Percentiles rank a stretch among this genome's conserved stretches.
Conservation (phyloP, 441 rosid genomes). For the Melastoma candidum region DNA sequence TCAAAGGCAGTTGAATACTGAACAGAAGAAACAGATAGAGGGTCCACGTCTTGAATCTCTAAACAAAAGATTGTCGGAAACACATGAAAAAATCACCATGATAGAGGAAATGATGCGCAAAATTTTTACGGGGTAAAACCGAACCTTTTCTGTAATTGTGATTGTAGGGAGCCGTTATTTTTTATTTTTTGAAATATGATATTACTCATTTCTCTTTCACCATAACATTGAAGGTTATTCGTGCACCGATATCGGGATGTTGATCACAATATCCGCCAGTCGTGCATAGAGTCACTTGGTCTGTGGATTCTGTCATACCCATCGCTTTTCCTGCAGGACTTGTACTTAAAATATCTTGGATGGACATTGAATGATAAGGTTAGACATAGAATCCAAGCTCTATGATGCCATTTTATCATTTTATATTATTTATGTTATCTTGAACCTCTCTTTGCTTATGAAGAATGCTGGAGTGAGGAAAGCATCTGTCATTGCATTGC, state of each 20-base stretch:
- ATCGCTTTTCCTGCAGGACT: slow-evolving; percentile 83
- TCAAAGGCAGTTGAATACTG: slow-evolving; percentile 92
- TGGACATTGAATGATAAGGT: slow-evolving; percentile 99
- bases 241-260: slow-evolving; percentile 98
- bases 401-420: slow-evolving; percentile 4
- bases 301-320: slow-evolving; percentile 89
- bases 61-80: slow-evolving; percentile 71
- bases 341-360: slow-evolving; percentile 96
- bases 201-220: too few relatives aligned
- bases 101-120: slow-evolving; percentile 98
- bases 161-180: slow-evolving; percentile 3
- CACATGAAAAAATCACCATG: slow-evolving; percentile 68
- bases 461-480: slow-evolving; percentile 93
- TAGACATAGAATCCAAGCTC: slow-evolving; percentile 15
- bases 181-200: slow-evolving; percentile 20
- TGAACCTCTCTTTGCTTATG: slow-evolving; percentile 16
- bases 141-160: slow-evolving; percentile 11
- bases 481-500: slow-evolving; percentile 88
- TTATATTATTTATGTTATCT: slow-evolving; percentile 14
- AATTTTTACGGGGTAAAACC: slow-evolving; percentile 83
- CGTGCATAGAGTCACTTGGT: slow-evolving; percentile 96
- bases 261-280: slow-evolving; percentile 78
- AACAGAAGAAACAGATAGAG: slow-evolving; percentile 69
- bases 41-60: slow-evolving; percentile 87
- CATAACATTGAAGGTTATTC: slow-evolving; percentile 49